These are phyloP conservation scores for Acanthamoeba healyi DNA, from an alignment of 208 protist species.

Conservation along the genomic window DNA sequence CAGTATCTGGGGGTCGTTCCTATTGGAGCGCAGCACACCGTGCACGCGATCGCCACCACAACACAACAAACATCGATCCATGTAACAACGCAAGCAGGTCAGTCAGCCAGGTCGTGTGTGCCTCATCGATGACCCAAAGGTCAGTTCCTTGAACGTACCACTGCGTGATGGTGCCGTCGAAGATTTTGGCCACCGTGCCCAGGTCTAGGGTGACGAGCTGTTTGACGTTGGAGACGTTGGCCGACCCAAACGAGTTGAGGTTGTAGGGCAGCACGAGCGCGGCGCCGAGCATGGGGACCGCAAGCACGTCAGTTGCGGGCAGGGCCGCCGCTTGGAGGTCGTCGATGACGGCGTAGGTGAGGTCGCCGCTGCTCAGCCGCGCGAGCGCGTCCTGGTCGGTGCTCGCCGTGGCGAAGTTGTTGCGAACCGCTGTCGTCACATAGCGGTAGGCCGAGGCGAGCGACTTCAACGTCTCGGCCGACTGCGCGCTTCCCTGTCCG, in stretches of 20 bases:
- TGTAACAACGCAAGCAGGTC: no score
- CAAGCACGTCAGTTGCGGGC: neutral
- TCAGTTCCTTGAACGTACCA: neutral
- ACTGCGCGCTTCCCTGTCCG: neutral
- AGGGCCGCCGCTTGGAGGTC: neutral
- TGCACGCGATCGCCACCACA: no score
- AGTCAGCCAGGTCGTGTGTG: no score
- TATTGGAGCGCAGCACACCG: no score
- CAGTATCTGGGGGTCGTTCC: neutral
- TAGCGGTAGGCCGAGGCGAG: neutral
- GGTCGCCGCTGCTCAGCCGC: neutral
- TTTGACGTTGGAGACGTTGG: neutral
- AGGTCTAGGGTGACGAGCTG: neutral
- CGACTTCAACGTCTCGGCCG: neutral
- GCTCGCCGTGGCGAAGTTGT: neutral
- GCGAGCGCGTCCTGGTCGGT: neutral
- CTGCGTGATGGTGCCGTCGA: slow-evolving; percentile 19
- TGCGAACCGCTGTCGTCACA: neutral
- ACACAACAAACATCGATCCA: no score
- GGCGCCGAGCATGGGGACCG: neutral
- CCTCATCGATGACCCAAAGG: neutral
- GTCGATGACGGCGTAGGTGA: neutral
- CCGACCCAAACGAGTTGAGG: neutral
- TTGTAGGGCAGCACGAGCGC: neutral
- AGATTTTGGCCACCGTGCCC: neutral